phyloP scores from a whole-genome alignment of 495 filamentous ascomycete species.

The Penicillium arizonense region DNA sequence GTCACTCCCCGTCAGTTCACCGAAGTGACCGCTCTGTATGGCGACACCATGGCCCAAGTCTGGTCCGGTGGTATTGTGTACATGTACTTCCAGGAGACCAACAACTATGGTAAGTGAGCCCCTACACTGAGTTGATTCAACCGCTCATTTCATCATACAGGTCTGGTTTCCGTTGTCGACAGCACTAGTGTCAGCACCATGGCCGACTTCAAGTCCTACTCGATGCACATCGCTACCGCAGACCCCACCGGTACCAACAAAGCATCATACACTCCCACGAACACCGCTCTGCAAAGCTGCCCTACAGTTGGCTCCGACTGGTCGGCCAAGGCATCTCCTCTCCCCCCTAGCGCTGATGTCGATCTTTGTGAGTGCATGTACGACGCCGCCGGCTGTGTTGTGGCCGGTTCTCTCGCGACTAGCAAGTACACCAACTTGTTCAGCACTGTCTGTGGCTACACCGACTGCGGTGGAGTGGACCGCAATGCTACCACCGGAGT shows the following conservation, averaged over 20 bases:
- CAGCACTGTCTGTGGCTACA: slow-evolving; percentile 66
- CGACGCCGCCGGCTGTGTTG: slow-evolving; percentile 66
- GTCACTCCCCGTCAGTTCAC: slow-evolving; percentile 74
- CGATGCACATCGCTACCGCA: slow-evolving; percentile 64
- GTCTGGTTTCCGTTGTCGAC: slow-evolving; percentile 69
- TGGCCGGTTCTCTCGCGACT: slow-evolving; percentile 44
- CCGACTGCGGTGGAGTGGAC: slow-evolving; percentile 67
- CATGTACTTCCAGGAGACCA: slow-evolving; percentile 93
- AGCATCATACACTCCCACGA: slow-evolving; percentile 71
- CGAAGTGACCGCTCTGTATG: slow-evolving; percentile 83
- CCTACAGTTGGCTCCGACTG: slow-evolving; percentile 64
- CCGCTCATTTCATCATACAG: slow-evolving; percentile 22
- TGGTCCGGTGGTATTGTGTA: slow-evolving; percentile 96
- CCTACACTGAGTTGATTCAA: background rate
- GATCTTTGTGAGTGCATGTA: slow-evolving; percentile 82
- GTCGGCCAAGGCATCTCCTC: slow-evolving; percentile 59
- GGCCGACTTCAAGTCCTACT: slow-evolving; percentile 73
- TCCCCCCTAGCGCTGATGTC: slow-evolving; percentile 79
- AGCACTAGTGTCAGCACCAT: slow-evolving; percentile 57
- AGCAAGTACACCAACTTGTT: slow-evolving; percentile 66
- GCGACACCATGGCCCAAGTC: slow-evolving; percentile 73
- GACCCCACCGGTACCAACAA: slow-evolving; percentile 65
- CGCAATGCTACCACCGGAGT: slow-evolving; percentile 67
- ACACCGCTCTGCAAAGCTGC: slow-evolving; percentile 70
- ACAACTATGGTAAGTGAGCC: slow-evolving; percentile 71